These are phyloP conservation scores for Geranium brycei DNA, from an alignment of 345 rosid genomes.

Conservation along the genomic window DNA sequence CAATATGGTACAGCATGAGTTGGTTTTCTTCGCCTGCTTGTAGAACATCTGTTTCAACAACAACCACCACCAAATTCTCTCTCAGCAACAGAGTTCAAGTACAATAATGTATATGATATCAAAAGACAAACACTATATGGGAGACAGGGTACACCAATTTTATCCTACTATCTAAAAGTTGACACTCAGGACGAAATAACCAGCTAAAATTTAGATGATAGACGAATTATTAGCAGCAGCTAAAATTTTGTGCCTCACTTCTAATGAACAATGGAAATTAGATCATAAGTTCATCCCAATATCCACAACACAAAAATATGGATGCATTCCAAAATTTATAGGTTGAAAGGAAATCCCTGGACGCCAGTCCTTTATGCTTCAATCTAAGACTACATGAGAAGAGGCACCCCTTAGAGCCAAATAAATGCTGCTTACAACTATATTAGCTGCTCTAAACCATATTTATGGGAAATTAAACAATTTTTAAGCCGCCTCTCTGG, in stretches of 20 bases:
- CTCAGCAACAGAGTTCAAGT: background rate
- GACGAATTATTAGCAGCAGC: too few species aligned
- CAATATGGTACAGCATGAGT: conserved; percentile 82
- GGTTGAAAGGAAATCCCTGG: too few species aligned
- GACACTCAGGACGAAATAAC: too few species aligned
- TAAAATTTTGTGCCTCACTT: too few species aligned
- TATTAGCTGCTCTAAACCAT: background rate
- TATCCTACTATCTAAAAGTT: background rate
- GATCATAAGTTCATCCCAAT: too few species aligned
- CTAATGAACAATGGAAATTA: too few species aligned
- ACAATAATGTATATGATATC: too few species aligned
- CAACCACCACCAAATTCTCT: background rate
- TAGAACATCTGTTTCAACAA: conserved; percentile 81
- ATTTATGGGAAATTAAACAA: background rate
- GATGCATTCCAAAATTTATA: background rate
- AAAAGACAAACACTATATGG: too few species aligned
- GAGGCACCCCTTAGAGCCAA: background rate
- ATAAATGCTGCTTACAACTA: background rate
- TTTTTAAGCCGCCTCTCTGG: background rate
- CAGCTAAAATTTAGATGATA: too few species aligned
- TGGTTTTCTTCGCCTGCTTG: conserved; percentile 96
- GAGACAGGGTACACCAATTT: background rate
- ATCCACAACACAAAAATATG: too few species aligned
- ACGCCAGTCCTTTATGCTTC: background rate
- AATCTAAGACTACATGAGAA: background rate